Conservation (phyloP, 768 basidiomycete species). For the Hemileccinum rubropunctum region DNA sequence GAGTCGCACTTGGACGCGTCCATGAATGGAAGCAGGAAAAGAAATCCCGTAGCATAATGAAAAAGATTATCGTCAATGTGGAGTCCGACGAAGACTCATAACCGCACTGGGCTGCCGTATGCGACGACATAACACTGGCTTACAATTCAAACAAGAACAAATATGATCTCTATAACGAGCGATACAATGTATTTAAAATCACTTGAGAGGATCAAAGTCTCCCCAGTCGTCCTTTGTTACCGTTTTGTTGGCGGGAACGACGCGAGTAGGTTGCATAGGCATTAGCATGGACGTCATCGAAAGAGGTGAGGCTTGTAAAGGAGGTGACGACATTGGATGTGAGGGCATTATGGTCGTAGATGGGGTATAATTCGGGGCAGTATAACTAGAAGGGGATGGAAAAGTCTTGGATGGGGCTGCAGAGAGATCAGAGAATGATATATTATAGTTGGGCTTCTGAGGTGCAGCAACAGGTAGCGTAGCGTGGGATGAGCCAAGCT, state of each 20-base stretch:
- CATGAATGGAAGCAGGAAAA: background rate
- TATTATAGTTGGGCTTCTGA: conserved; percentile 58
- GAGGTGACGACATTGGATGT: conserved; percentile 29
- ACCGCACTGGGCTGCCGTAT: background rate
- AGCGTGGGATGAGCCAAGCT: conserved; percentile 11
- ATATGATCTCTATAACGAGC: background rate
- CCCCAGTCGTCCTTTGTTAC: conserved; percentile 69
- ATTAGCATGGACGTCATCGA: conserved; percentile 53
- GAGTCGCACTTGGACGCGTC: background rate
- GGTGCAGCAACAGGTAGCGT: no score
- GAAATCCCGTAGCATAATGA: conserved; percentile 9
- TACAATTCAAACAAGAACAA: conserved; percentile 26
- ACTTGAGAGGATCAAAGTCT: conserved; percentile 70
- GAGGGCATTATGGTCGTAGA: conserved; percentile 18
- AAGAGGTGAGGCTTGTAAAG: conserved; percentile 29
- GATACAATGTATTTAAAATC: conserved; percentile 11
- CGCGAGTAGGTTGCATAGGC: conserved; percentile 54
- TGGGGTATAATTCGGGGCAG: conserved; percentile 14
- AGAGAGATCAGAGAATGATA: conserved; percentile 38
- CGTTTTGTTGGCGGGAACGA: conserved; percentile 40
- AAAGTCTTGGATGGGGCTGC: conserved; percentile 16
- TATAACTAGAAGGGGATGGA: conserved; percentile 13
- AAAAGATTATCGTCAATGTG: background rate
- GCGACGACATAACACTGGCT: background rate
- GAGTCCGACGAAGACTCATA: conserved; percentile 8